These are phyloP conservation scores for Tulasnella sp. DNA, from an alignment of 768 basidiomycete genomes.

Conservation along the genomic window DNA sequence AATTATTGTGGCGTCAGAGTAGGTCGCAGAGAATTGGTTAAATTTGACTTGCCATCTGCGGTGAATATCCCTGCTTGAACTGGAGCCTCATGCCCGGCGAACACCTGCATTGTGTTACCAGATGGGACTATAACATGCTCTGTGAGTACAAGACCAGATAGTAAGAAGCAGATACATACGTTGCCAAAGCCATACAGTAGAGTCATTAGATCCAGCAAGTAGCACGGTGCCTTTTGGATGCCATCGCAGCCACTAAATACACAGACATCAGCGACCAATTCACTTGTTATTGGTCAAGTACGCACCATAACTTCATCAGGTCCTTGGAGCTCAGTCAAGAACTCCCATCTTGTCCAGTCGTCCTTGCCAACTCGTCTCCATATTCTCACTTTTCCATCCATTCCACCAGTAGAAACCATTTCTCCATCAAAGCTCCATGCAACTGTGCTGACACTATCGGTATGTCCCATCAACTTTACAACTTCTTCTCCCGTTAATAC, in stretches of 20 bases:
- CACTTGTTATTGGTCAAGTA: constrained; percentile 15
- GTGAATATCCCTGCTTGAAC: constrained; percentile 85
- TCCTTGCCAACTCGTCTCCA: constrained; percentile 59
- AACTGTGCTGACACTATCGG: constrained; percentile 71
- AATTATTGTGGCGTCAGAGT: constrained; percentile 9
- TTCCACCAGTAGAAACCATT: constrained; percentile 88
- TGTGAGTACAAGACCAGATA: too few species aligned
- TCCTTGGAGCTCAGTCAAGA: constrained; percentile 82
- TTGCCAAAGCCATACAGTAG: constrained; percentile 96
- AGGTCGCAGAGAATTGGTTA: not conserved
- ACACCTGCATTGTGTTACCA: constrained; percentile 91
- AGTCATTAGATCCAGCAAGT: constrained; percentile 84
- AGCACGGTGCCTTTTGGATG: constrained; percentile 87
- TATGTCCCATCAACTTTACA: constrained; percentile 80
- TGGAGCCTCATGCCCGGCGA: constrained; percentile 76
- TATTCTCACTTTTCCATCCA: constrained; percentile 90
- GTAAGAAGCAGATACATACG: constrained; percentile 43
- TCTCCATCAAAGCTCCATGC: constrained; percentile 84
- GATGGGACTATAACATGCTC: constrained; percentile 80
- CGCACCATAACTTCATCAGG: constrained; percentile 90
- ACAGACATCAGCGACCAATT: not conserved
- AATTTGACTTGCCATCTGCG: constrained; percentile 51
- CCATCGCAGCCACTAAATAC: constrained; percentile 78
- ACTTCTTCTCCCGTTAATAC: constrained; percentile 67
- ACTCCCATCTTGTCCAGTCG: constrained; percentile 66